These are phyloP conservation scores for Backusella australiensis DNA, from an alignment of 192 early-diverging fungal species.

Conservation along the genomic window DNA sequence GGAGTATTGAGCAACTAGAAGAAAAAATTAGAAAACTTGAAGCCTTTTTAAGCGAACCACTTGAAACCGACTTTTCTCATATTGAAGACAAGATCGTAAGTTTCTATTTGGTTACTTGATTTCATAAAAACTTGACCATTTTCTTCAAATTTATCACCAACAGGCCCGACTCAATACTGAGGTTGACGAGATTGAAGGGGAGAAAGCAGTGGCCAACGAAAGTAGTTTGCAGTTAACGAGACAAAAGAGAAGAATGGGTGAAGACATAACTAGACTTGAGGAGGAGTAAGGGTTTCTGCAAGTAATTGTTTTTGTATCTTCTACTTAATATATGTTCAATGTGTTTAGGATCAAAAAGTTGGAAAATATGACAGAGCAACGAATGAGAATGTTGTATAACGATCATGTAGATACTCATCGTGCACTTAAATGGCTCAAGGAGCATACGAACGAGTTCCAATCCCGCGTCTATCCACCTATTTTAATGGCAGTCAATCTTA, in stretches of 20 bases:
- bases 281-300: conserved; percentile 18
- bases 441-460: conserved; percentile 62
- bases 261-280: conserved; percentile 14
- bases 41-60: neutral
- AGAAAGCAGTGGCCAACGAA: neutral
- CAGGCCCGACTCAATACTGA: neutral
- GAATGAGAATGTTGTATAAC: conserved; percentile 51
- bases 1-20: neutral
- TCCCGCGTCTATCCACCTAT: conserved; percentile 73
- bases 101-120: neutral
- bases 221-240: conserved; percentile 21
- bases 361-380: conserved; percentile 52
- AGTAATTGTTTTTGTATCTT: neutral
- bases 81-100: neutral
- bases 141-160: neutral
- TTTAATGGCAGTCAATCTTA: conserved; percentile 69
- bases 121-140: neutral
- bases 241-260: conserved; percentile 19
- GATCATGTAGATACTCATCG: conserved; percentile 52
- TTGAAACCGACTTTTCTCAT: neutral
- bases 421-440: conserved; percentile 68
- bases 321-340: neutral
- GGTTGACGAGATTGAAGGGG: neutral
- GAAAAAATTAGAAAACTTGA: neutral
- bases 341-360: conserved; percentile 49